phyloP scores from a whole-genome alignment of 495 filamentous ascomycete genomes.

The Aspergillus cristatus region DNA sequence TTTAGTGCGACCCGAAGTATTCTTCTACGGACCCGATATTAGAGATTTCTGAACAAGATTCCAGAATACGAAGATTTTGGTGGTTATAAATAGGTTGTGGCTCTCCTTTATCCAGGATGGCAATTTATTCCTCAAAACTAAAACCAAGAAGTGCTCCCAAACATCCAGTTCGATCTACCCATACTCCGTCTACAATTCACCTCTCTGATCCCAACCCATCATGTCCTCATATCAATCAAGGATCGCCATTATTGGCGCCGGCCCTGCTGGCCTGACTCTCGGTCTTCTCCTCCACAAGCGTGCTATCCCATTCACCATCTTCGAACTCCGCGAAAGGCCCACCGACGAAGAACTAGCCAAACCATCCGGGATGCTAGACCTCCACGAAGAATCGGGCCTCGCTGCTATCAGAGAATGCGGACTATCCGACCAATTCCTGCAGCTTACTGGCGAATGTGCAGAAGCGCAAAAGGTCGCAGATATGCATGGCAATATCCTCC shows the following conservation, averaged over 20 bases:
- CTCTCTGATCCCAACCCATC: not conserved
- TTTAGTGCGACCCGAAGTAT: no score
- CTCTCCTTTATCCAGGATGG: no score
- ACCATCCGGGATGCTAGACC: slow-evolving; percentile 49
- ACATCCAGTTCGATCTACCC: no score
- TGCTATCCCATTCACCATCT: slow-evolving; percentile 40
- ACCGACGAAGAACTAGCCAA: slow-evolving; percentile 9
- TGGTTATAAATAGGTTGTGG: no score
- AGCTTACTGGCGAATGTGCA: slow-evolving; percentile 21
- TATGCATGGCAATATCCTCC: slow-evolving; percentile 30
- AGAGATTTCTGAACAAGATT: no score
- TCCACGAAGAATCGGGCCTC: slow-evolving; percentile 43
- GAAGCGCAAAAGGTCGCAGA: slow-evolving; percentile 26
- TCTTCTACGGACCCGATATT: no score
- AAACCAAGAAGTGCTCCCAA: no score
- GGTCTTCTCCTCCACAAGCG: slow-evolving; percentile 43
- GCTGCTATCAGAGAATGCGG: slow-evolving; percentile 43
- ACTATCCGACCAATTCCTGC: slow-evolving; percentile 37
- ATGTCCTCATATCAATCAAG: slow-evolving; percentile 6
- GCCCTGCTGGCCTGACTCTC: slow-evolving; percentile 48
- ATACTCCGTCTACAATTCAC: no score
- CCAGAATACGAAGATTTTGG: no score
- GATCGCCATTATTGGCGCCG: slow-evolving; percentile 51
- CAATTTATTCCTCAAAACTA: no score
- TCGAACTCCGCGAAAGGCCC: slow-evolving; percentile 39